These are phyloP conservation scores for Rhodomyrtus psidioides DNA, from an alignment of 441 rosid genomes.

Conservation along the genomic window DNA sequence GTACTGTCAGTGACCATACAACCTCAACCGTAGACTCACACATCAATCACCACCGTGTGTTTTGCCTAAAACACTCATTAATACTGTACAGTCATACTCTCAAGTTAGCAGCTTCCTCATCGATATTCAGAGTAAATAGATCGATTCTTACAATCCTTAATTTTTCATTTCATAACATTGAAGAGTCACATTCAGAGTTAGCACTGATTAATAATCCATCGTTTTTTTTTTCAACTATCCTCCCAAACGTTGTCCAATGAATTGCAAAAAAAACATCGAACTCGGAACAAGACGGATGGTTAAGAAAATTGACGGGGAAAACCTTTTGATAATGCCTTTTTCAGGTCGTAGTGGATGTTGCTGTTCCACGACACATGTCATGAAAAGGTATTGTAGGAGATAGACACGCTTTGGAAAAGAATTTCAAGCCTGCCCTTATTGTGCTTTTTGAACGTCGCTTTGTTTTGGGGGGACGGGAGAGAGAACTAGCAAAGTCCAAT, in stretches of 20 bases:
- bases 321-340: not conserved
- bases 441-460: not conserved
- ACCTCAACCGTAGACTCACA: no score
- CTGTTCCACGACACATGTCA: not conserved
- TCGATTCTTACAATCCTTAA: not conserved
- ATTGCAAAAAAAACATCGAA: not conserved
- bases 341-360: not conserved
- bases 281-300: not conserved
- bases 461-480: no score
- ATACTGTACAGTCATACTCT: no score
- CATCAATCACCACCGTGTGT: no score
- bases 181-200: not conserved
- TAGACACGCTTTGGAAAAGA: not conserved
- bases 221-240: not conserved
- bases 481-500: not conserved
- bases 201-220: not conserved
- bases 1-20: no score
- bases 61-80: no score
- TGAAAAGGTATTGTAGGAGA: not conserved
- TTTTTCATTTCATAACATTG: not conserved
- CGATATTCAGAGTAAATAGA: no score
- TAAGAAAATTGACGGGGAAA: not conserved
- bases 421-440: not conserved
- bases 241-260: not conserved
- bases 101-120: no score